Base-by-base conservation (phyloP, 768 basidiomycete genomes). In the Amanita brunnescens region DNA sequence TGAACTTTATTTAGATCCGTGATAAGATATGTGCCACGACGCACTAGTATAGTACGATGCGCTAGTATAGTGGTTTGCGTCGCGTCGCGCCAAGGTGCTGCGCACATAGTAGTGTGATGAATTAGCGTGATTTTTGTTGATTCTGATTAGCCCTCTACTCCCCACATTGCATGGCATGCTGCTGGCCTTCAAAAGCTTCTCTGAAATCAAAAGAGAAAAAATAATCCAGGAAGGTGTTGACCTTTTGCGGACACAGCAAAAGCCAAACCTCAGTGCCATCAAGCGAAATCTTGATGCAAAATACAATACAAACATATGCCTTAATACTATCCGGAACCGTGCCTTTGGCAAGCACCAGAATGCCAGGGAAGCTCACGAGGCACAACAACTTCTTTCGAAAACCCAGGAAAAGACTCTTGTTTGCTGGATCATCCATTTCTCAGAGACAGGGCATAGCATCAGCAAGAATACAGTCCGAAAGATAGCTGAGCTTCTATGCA, bases 391-490 rank as follows among this genome's bases (percentile, higher is more conserved):
- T 46, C 44, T 46, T 46, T 46, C 29, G 10, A 46, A 46, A 33
- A 33, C 20, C 14, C 44, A 46, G 30, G 44, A 46, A 46, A 33
- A 46, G n/a, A 33, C 44, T 46, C 44, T 46, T 33, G 44, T 33
- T 46, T 3, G 30, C 33, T 46, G 44, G 44, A 14, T 46, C 30
- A 33, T 46, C 33, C 44, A 46, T 46, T 46, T 46, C 20, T 46
- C 16, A 18, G 44, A 46, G 30, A 46, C 44, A 46, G 44, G 44
- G 44, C 44, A 46, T 46, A 33, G 44, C 9, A 20, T 46, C 1
- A 46, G 44, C 44, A 46, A 46, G 44, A 46, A 46, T 32, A 18
- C 44, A 46, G 30, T 46, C 44, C 16, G 29, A 46, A 46, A n/a
- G n/a, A n/a, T n/a, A n/a, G n/a, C n/a, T n/a, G n/a, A n/a, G n/a